Evolutionary conservation across 2,329 filamentous ascomycete genomes (phyloP), one percentile per base, ranked within the genome.

Genomic region (Sclerotinia sclerotiorum): DNA sequence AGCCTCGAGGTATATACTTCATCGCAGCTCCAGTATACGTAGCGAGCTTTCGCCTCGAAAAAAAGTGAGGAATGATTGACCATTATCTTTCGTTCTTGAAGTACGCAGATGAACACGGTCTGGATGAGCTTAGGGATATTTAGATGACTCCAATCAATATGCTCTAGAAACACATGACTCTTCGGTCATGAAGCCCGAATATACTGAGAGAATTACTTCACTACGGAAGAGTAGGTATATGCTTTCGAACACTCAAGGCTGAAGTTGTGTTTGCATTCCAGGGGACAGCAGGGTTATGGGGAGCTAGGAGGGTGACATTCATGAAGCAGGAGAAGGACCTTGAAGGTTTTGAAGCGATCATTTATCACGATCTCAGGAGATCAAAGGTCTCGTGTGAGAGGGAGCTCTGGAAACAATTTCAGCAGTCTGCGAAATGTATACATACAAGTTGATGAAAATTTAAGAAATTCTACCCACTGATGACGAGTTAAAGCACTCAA

Each of bases 201-300:
- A 24, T 3, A 65, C 57, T 1, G 21, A 39, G 27, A 11, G 7
- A 0, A 5, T 49, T 1, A 49, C 57, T 13, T 39, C 27, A 0
- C 3, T 39, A 1, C 57, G 52, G 10, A 32, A 2, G 17, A 5
- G 35, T 17, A 35, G 21, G 19, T 0, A 65, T 11, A 15, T 46
- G 6, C 17, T 27, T 65, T 10, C 39, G 49, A 2, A 17, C 11
- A 3, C 49, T 49, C 21, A 39, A 57, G 19, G 7, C 15, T 11
- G 52, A 49, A 3, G 27, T 27, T 10, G 39, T n/a, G 8, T n/a
- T 49, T 17, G 10, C 19, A 24, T n/a, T 39, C 10, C 17, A 27
- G 42, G 8, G 10, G 15, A 5, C 1, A n/a, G 6, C 17, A 13
- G n/a, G 5, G 19, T 13, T n/a, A 35, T 6, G 4, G 2, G 0